phyloP scores from a whole-genome alignment of 306 rosid genomes.

The Prunus kanzakura region DNA sequence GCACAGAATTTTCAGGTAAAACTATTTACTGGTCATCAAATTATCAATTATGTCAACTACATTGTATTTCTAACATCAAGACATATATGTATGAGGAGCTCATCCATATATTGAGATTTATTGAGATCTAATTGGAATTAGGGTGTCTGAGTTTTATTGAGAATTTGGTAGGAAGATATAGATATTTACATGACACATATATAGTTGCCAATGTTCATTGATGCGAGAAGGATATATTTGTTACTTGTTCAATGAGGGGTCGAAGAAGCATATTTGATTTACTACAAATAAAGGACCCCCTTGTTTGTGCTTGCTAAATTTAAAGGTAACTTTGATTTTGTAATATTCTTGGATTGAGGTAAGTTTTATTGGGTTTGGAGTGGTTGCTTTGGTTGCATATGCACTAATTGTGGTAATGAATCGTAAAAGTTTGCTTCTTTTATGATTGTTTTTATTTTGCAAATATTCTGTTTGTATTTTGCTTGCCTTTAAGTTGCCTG shows the following conservation, averaged over 20 bases:
- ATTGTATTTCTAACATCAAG: neutral
- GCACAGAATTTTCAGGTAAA: slow-evolving; percentile 95
- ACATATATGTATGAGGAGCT: too few relatives aligned
- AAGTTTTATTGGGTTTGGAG: neutral
- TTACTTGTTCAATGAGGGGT: neutral
- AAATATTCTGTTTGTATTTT: neutral
- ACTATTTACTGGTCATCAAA: neutral
- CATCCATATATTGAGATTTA: neutral
- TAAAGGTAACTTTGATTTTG: neutral
- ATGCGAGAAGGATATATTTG: neutral
- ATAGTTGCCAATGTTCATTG: neutral
- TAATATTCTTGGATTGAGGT: neutral
- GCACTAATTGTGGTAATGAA: too few relatives aligned
- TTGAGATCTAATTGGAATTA: too few relatives aligned
- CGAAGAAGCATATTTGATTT: neutral
- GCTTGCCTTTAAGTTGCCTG: neutral
- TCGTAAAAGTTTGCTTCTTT: too few relatives aligned
- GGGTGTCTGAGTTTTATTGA: neutral
- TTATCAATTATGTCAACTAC: neutral
- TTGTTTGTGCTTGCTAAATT: neutral
- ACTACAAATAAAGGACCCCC: neutral
- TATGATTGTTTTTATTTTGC: too few relatives aligned
- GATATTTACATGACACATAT: neutral
- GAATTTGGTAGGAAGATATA: neutral
- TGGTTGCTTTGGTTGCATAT: neutral